Evolutionary conservation across 2,329 filamentous ascomycete species (phyloP), one percentile per base, ranked within the genome.

Genomic region (Clarireedia sp.): DNA sequence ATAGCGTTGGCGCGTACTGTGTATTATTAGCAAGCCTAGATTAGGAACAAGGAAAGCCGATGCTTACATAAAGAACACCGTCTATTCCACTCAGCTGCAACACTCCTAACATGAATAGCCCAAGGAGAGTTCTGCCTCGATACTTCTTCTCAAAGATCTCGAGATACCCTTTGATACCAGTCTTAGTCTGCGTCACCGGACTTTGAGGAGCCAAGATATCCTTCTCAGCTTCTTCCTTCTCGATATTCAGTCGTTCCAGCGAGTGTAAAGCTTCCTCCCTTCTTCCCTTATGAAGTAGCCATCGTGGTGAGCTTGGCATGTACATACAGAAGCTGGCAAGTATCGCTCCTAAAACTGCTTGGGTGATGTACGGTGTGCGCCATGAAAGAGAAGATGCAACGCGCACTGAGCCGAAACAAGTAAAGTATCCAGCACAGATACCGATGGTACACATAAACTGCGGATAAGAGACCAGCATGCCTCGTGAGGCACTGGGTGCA

Each of bases 21-120:
- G 10, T 43, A 24, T 29, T 23, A 9, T 51, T n/a, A 43, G 38
- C 19, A 23, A 46, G 4, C 33, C 14, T n/a, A 29, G 7, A 51
- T 7, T 17, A 16, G 12, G 17, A 14, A 21, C 38, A 21, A 12
- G 43, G 12, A 46, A 14, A 19, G 16, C 12, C 19, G 16, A 24
- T 23, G 69, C 74, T 65, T 63, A 80, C 78, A 59, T 81, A 83
- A 19, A 81, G 70, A 5, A 83, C 74, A 0, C 77, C 80, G 56
- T 85, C 81, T 48, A 84, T 83, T 0, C 81, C 80, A 21, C 73
- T 78, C 0, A 83, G 68, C 59, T 84, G 81, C 36, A 78, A 72
- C 73, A 81, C 79, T 2, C 72, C 74, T 61, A 83, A 73, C 45
- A 81, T 66, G 58, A 82, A 82, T 0, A 79, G 68, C 1, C 74